Base-by-base conservation (phyloP, 805 yeast genomes). In the Pichia nakasei region DNA sequence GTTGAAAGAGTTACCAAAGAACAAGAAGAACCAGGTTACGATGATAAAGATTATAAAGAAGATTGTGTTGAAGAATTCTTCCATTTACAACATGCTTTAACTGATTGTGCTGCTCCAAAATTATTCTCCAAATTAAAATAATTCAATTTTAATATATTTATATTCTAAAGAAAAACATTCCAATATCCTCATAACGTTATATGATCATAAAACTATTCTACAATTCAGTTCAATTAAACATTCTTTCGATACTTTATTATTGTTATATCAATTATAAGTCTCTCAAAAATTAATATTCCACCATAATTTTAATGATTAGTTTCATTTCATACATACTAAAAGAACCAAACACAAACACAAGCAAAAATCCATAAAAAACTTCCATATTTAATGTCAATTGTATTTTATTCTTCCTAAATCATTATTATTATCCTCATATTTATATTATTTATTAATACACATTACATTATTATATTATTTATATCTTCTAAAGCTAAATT, bases 41-140 rank as follows among this genome's bases (percentile, higher is more conserved):
- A 68, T 24, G 81, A 83, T 47, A 76, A 75, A 58, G 80, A 73
- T 11, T 74, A 86, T 75, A 91, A 91, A 70, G 98, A 91, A 73
- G 97, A 91, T 70, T 91, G 98, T 75, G 83, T 91, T 50, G 97
- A 91, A 70, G 98, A 91, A 70, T 91, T 85, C 67, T 91, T 91
- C 87, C 97, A 93, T 70, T 75, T 89, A 65, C 87, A 87, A 67
- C 97, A 91, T 68, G 86, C 94, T 72, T 56, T 89, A 58, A 87
- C 86, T 68, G 93, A 85, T 64, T 80, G 95, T 72, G 87, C 82
- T 64, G 87, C 95, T 51, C 95, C 95, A 68, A 82, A 79, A 67
- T 73, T 89, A 66, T 86, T 89, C 74, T 70, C 77, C 73, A 85
- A 82, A 70, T 79, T 88, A 69, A 86, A 85, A 68, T 88, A 78